Conservation (phyloP, 73 alveolate genomes). For the Diophrys appendiculata region DNA sequence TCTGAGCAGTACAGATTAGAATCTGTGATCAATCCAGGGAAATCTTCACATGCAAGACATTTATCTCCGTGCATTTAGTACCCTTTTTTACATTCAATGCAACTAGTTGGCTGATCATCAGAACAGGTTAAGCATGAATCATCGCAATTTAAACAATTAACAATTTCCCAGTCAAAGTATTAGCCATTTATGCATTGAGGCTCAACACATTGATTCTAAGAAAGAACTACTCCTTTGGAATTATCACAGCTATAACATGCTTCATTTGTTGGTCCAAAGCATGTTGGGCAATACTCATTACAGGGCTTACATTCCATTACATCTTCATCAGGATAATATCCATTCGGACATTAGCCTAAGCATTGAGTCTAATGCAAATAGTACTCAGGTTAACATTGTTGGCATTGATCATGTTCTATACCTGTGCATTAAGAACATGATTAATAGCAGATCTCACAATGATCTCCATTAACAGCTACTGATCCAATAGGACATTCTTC, state of each 20-base stretch:
- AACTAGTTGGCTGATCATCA: background rate
- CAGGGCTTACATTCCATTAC: background rate
- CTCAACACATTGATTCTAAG: background rate
- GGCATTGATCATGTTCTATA: too few species aligned
- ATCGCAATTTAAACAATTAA: background rate
- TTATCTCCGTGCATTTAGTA: background rate
- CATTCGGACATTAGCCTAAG: background rate
- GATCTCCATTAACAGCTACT: too few species aligned
- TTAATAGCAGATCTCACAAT: too few species aligned
- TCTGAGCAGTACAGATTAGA: conserved; percentile 7
- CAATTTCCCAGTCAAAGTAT: background rate
- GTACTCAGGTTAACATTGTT: too few species aligned
- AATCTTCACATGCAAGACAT: background rate
- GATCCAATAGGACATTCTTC: too few species aligned
- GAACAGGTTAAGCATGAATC: background rate
- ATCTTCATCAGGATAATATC: background rate
- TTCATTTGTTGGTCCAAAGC: background rate
- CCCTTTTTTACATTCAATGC: background rate
- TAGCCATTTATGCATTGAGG: background rate
- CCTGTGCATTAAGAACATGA: too few species aligned
- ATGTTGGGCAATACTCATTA: background rate
- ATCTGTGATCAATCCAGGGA: background rate
- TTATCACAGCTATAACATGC: background rate
- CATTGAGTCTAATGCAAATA: background rate
- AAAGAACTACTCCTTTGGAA: background rate